phyloP scores from a whole-genome alignment of 441 rosid species.

The Erodium chrysanthum region DNA sequence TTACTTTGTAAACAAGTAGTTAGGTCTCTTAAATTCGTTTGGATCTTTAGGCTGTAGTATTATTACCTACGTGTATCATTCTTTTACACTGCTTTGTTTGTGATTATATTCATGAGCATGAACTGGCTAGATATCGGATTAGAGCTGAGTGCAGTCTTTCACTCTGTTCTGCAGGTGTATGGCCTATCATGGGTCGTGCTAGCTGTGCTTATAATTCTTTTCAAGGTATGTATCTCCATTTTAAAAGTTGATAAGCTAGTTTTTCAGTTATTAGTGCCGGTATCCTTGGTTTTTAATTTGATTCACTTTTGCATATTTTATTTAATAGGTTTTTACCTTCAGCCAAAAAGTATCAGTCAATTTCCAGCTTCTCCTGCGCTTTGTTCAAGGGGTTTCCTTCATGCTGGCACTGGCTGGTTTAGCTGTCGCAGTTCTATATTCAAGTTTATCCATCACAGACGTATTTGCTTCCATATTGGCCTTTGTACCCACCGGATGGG shows the following conservation, averaged over 20 bases:
- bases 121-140: background rate
- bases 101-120: background rate
- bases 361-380: slow-evolving; percentile 84
- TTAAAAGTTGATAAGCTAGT: background rate
- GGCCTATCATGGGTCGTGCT: slow-evolving; percentile 84
- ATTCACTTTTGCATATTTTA: slow-evolving; percentile 7
- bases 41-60: background rate
- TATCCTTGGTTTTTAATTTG: slow-evolving; percentile 9
- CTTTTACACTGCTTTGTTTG: background rate
- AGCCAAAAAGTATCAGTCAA: slow-evolving; percentile 97
- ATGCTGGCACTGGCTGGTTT: slow-evolving; percentile 74
- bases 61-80: background rate
- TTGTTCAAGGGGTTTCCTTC: slow-evolving; percentile 76
- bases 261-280: background rate
- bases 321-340: slow-evolving; percentile 81
- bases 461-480: slow-evolving; percentile 79
- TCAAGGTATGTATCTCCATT: slow-evolving; percentile 49
- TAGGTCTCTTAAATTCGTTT: background rate
- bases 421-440: slow-evolving; percentile 46
- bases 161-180: slow-evolving; percentile 45
- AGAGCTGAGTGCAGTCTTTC: background rate
- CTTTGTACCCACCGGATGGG: slow-evolving; percentile 95
- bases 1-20: background rate
- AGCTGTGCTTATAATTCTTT: slow-evolving; percentile 61
- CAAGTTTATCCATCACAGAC: slow-evolving; percentile 45